These are phyloP conservation scores for Puccinia novopanici DNA, from an alignment of 1,284 basidiomycete genomes.

Conservation along the genomic window DNA sequence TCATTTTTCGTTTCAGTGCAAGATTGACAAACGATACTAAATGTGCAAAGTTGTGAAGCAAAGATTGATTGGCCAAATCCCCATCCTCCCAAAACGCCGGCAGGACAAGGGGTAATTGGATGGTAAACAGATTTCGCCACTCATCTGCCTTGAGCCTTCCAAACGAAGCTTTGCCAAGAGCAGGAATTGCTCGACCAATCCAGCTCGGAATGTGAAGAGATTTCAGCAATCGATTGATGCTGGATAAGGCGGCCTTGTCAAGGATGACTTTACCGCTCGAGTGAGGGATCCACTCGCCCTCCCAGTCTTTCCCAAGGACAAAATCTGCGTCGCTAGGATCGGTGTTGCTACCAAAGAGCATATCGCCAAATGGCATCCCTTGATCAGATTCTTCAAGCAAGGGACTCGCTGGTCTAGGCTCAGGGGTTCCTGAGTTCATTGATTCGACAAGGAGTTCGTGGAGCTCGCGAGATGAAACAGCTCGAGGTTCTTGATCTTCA, in stretches of 20 bases:
- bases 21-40: constrained; percentile 5
- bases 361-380: not conserved
- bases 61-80: too few species aligned
- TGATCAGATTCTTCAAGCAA: not conserved
- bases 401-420: not conserved
- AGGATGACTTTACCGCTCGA: constrained; percentile 8
- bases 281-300: constrained; percentile 9
- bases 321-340: constrained; percentile 17
- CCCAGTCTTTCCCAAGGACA: constrained; percentile 19
- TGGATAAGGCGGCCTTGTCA: not conserved
- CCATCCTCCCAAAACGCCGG: too few species aligned
- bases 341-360: not conserved
- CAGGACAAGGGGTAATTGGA: too few species aligned
- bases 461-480: constrained; percentile 11
- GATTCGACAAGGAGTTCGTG: not conserved
- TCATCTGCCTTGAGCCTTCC: constrained; percentile 33
- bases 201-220: constrained; percentile 21
- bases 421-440: not conserved
- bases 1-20: constrained; percentile 1
- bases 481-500: not conserved
- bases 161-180: constrained; percentile 41
- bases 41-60: too few species aligned
- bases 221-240: constrained; percentile 16
- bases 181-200: constrained; percentile 27
- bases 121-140: not conserved